Base-by-base conservation (phyloP, 1,139 yeast species). In the Yamadazyma kanchanaburiensis region DNA sequence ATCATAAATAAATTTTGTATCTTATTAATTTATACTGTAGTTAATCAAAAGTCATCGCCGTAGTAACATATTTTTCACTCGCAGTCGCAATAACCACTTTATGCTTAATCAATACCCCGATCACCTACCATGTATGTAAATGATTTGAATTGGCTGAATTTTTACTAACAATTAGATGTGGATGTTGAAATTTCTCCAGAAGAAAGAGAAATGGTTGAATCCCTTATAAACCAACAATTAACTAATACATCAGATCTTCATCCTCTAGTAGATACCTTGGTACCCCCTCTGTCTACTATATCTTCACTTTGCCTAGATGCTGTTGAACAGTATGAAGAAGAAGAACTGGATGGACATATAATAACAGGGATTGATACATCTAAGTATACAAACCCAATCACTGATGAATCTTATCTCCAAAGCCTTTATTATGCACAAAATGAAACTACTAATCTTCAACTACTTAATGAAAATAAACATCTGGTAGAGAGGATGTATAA, bases 141-240 rank as follows among this genome's bases (percentile, higher is more conserved):
- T 12, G 4, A 8, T 9, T 6, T 11, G 6, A 7, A 8, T 7
- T 15, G 20, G 12, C 5, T 16, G 5, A 4, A 16, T 8, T n/a
- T 12, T 12, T 24, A 33, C 38, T 35, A 33, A 41, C 44, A 4
- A n/a, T 25, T 28, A 23, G 46, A 45, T 23, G 43, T 57, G 24
- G 67, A 60, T 34, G 53, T 45, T n/a, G 46, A 49, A 21, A 51
- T 63, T 23, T 44, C 58, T 13, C 50, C 51, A 4, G 55, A 52
- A 28, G 68, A 64, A 37, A 39, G 65, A 28, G 49, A 51, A n/a
- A 49, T 52, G 15, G 65, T 64, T 5, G 68, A 64, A 37, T 53
- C 47, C 31, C 47, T 64, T 27, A 51, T 66, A 6, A 42, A 53
- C 19, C 42, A 41, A 21, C 68, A 64, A 38, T 34, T 58, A 27